Conservation (phyloP, 2,329 filamentous ascomycete species). For the Cladosporium sp. region DNA sequence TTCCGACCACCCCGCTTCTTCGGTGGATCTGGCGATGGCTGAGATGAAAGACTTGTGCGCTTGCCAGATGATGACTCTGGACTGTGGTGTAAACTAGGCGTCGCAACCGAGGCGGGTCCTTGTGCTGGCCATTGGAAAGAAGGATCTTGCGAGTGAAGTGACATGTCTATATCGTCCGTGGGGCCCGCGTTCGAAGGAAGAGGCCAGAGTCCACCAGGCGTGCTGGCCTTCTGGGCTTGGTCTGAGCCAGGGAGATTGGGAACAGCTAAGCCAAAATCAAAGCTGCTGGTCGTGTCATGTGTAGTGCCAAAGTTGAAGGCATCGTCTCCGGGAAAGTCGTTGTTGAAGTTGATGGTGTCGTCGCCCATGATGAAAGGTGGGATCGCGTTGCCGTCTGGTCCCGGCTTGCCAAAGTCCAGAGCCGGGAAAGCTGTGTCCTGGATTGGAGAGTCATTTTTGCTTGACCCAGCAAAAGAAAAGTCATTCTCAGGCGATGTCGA, state of each 20-base stretch:
- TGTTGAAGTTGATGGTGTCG: slow-evolving; percentile 26
- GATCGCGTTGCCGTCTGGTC: slow-evolving; percentile 23
- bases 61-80: slow-evolving; percentile 27
- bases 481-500: slow-evolving; percentile 31
- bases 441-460: slow-evolving; percentile 33
- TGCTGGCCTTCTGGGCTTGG: slow-evolving; percentile 22
- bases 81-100: slow-evolving; percentile 28
- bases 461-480: slow-evolving; percentile 29
- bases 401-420: slow-evolving; percentile 18
- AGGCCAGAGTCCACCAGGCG: slow-evolving; percentile 23
- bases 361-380: slow-evolving; percentile 32
- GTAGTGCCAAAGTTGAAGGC: slow-evolving; percentile 25
- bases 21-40: slow-evolving; percentile 25
- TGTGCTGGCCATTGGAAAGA: slow-evolving; percentile 13
- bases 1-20: slow-evolving; percentile 35
- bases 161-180: slow-evolving; percentile 18
- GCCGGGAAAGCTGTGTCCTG: slow-evolving; percentile 29
- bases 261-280: slow-evolving; percentile 26
- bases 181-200: slow-evolving; percentile 18
- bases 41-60: slow-evolving; percentile 28
- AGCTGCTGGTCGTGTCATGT: slow-evolving; percentile 21
- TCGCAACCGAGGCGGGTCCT: slow-evolving; percentile 11
- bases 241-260: slow-evolving; percentile 17
- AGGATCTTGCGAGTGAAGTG: slow-evolving; percentile 18
- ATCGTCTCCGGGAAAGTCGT: slow-evolving; percentile 18